These are phyloP conservation scores for Deuterostichococcus epilithicus DNA, from an alignment of 139 green algal genomes.

Conservation along the genomic window DNA sequence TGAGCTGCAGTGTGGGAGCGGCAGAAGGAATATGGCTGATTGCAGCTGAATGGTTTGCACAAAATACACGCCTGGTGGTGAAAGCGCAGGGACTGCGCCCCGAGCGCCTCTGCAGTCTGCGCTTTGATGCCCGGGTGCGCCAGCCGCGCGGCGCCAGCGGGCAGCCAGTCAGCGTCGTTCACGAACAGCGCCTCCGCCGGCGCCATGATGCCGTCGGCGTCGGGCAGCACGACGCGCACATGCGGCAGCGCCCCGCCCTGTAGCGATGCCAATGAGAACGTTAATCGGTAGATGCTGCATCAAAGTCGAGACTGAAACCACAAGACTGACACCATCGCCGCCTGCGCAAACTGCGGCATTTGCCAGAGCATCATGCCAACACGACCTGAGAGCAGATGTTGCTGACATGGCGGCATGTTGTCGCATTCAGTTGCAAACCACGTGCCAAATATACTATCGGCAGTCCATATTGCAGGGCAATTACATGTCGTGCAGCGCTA, in stretches of 20 bases:
- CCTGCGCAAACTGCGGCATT: too few species aligned
- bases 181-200: slow-evolving; percentile 39
- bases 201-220: slow-evolving; percentile 36
- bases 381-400: too few species aligned
- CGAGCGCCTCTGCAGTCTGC: slow-evolving; percentile 50
- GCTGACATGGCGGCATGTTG: too few species aligned
- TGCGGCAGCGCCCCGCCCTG: background rate
- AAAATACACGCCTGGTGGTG: slow-evolving; percentile 23
- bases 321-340: too few species aligned
- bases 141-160: slow-evolving; percentile 26
- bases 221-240: slow-evolving; percentile 32
- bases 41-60: background rate
- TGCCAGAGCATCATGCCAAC: too few species aligned
- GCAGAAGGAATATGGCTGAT: background rate
- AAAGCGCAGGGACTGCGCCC: slow-evolving; percentile 43
- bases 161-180: slow-evolving; percentile 69
- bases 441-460: too few species aligned
- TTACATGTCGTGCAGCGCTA: too few species aligned
- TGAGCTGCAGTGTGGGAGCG: background rate
- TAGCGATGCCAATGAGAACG: background rate
- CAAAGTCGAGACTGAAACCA: too few species aligned
- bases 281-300: too few species aligned
- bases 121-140: slow-evolving; percentile 44
- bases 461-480: too few species aligned
- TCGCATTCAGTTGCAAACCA: too few species aligned